These are phyloP conservation scores for Suhomyces chickasaworum DNA, from an alignment of 1,139 yeast species.

Conservation along the genomic window DNA sequence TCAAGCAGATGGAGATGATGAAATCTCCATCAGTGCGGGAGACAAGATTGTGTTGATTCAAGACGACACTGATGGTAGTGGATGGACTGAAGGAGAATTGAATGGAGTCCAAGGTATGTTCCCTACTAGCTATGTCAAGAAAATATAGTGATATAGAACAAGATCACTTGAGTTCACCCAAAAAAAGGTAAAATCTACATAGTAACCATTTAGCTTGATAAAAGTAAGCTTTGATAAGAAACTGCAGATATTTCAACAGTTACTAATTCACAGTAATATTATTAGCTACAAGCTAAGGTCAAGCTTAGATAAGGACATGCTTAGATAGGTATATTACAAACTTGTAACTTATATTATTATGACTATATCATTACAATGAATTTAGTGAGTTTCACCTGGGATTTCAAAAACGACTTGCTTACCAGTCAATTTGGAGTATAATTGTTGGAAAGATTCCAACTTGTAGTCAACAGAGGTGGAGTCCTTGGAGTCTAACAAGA, in stretches of 20 bases:
- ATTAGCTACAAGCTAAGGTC: too few relatives aligned
- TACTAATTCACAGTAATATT: too few relatives aligned
- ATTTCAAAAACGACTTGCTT: conserved; percentile 99
- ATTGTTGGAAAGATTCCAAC: conserved; percentile 99
- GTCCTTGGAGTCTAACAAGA: conserved; percentile 97
- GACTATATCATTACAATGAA: conserved; percentile 13
- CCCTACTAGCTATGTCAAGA: conserved; percentile 74
- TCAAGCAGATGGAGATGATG: conserved; percentile 81
- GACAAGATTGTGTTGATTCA: conserved; percentile 69
- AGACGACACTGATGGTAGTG: conserved; percentile 80
- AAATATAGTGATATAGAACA: conserved; percentile 23
- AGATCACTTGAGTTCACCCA: too few relatives aligned
- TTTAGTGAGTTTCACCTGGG: conserved; percentile 63
- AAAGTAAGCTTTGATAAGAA: too few relatives aligned
- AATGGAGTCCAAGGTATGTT: conserved; percentile 74
- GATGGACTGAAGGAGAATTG: conserved; percentile 94
- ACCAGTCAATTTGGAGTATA: conserved; percentile 98
- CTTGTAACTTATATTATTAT: conserved; percentile 12
- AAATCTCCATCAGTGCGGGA: conserved; percentile 69
- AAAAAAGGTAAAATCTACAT: too few relatives aligned
- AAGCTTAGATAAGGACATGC: too few relatives aligned
- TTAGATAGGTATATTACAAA: conserved; percentile 2
- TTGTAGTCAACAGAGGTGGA: conserved; percentile 97
- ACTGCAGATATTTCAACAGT: too few relatives aligned
- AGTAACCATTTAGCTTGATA: too few relatives aligned